Evolutionary conservation across 768 basidiomycete genomes (phyloP), one percentile per base, ranked within the genome.

Genomic region (Galerina sulciceps): DNA sequence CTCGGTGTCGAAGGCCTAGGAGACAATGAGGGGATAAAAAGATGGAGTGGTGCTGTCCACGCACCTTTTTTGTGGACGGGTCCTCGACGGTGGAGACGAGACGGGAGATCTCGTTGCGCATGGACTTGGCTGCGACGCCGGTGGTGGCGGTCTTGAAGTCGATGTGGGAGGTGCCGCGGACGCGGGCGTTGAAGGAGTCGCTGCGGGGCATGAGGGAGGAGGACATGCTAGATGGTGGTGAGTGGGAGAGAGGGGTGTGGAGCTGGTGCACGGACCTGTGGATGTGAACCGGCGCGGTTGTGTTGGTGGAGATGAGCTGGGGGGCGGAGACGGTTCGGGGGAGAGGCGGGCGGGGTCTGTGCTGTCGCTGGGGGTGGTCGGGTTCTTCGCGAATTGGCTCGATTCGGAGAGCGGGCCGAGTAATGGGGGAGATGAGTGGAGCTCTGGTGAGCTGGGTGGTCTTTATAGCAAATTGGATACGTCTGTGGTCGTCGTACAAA

Each of bases 111-210:
- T 99, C 97, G 73, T 98, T 97, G 81, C 94, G 89, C 96, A 98
- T 98, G 55, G 94, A 83, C 81, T 97, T 98, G 65, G 93, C 91
- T 23, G 93, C 90, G 64, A 95, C 89, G 64, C 93, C 94, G 53
- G 94, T 95, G 52, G 87, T 96, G 63, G 96, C 96, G n/a, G 94
- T 96, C 82, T 96, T 95, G 87, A 96, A 96, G 78, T 98, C 91
- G 79, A 93, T 88, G 73, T 93, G 90, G 65, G 85, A 87, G 54
- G 87, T 85, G 64, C 91, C 91, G 58, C 91, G 86, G 54, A 83
- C 85, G 61, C 90, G 88, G 69, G 86, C 81, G 65, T 81, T 85
- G 84, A 89, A 79, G 57, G 89, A 82, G 62, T 91, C 88, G 68
- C 73, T 75, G 64, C 85, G 82, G 53, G 88, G 89, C 73, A 87